phyloP scores from a whole-genome alignment of 805 yeast genomes.

The Tetrapisispora taiwanensis region DNA sequence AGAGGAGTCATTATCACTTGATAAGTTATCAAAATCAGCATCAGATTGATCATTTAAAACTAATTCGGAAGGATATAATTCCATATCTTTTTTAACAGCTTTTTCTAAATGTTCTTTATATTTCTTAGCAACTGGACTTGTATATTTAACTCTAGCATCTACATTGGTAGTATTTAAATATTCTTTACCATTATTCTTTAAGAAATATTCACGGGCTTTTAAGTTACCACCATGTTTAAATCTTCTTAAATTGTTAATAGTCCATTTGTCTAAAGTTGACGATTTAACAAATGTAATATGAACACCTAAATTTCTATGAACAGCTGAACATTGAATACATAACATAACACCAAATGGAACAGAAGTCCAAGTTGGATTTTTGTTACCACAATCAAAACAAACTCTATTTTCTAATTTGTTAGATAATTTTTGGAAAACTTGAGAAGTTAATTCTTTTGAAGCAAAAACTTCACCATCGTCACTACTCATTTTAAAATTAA shows the following conservation, averaged over 20 bases:
- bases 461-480: slow-evolving; percentile 36
- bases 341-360: slow-evolving; percentile 89
- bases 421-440: slow-evolving; percentile 53
- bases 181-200: slow-evolving; percentile 77
- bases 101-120: slow-evolving; percentile 73
- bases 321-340: slow-evolving; percentile 91
- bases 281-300: slow-evolving; percentile 94
- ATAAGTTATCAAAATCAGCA: slow-evolving; percentile 10
- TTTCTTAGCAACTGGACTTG: slow-evolving; percentile 65
- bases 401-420: slow-evolving; percentile 62
- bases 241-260: slow-evolving; percentile 76
- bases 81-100: slow-evolving; percentile 56
- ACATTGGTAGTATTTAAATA: slow-evolving; percentile 39
- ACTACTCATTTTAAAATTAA: slow-evolving; percentile 14
- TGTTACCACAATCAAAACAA: slow-evolving; percentile 90
- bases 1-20: slow-evolving; percentile 13
- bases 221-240: slow-evolving; percentile 93
- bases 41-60: slow-evolving; percentile 33
- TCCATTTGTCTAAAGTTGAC: slow-evolving; percentile 89
- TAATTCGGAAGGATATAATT: slow-evolving; percentile 60
- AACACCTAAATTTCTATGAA: slow-evolving; percentile 91
- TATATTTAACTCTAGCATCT: slow-evolving; percentile 71
- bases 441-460: slow-evolving; percentile 56
- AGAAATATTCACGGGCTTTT: slow-evolving; percentile 70
- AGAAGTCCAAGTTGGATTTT: slow-evolving; percentile 97